A percentile compares a stretch with the other conserved stretches of the same genome.
Conservation (phyloP, 2,329 filamentous ascomycete genomes). For the Colletotrichum sp. region DNA sequence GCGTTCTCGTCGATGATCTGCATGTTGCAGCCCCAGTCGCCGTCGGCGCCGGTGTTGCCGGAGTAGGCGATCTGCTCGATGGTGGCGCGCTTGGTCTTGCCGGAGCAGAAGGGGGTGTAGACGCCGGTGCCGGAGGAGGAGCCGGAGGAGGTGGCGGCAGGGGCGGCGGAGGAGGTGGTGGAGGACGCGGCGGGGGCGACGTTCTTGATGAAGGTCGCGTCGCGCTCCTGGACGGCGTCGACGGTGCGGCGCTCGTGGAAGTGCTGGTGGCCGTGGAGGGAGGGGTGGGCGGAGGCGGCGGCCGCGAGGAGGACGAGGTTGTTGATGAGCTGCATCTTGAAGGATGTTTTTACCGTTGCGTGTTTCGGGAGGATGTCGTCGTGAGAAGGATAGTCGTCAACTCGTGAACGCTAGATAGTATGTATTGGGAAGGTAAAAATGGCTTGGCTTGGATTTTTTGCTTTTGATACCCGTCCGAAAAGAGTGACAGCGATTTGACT, state of each 20-base stretch:
- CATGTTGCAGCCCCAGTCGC: slow-evolving; percentile 58
- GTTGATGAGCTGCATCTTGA: slow-evolving; percentile 46
- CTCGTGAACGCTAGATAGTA: slow-evolving; percentile 4
- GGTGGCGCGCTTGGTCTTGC: slow-evolving; percentile 51
- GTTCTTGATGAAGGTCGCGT: slow-evolving; percentile 12
- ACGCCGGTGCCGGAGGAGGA: slow-evolving; percentile 33
- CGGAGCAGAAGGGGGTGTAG: slow-evolving; percentile 36
- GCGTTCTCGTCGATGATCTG: slow-evolving; percentile 44
- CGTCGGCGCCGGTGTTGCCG: slow-evolving; percentile 50
- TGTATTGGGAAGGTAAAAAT: not conserved
- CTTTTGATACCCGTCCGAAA: slow-evolving; percentile 21
- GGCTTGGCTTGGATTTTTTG: not conserved
- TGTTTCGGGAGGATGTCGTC: not conserved
- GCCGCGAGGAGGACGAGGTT: slow-evolving; percentile 41
- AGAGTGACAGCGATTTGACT: slow-evolving; percentile 22
- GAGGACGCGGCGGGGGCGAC: not conserved
- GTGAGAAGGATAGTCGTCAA: not conserved
- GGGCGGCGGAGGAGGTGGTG: not conserved
- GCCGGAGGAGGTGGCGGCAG: slow-evolving; percentile 32
- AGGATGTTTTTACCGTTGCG: not conserved
- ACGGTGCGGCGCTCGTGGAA: slow-evolving; percentile 26
- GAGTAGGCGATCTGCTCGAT: slow-evolving; percentile 48
- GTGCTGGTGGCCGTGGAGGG: slow-evolving; percentile 38
- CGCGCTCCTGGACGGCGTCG: not conserved
- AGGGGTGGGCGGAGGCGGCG: slow-evolving; percentile 45